Percentiles rank a stretch among this genome's conserved stretches.
These are phyloP conservation scores for Boletus smithii DNA, from an alignment of 1,284 basidiomycete genomes.

Conservation along the genomic window DNA sequence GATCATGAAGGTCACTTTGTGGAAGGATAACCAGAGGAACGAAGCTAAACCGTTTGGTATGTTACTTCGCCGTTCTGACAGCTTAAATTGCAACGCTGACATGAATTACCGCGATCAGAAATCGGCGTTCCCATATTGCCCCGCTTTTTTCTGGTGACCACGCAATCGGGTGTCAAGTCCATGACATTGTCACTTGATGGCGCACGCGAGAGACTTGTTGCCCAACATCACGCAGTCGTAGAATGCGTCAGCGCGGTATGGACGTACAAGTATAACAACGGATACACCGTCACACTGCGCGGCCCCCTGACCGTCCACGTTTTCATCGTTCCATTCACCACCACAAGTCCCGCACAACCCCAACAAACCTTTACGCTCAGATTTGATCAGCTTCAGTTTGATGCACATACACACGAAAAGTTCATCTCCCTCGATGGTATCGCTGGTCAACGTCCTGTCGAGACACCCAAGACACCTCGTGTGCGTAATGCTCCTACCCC, in stretches of 20 bases:
- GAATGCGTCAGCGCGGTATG: constrained; percentile 68
- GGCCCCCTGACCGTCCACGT: constrained; percentile 67
- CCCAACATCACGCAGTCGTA: constrained; percentile 51
- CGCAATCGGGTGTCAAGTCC: constrained; percentile 73
- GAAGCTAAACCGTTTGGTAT: constrained; percentile 79
- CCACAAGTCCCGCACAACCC: constrained; percentile 14
- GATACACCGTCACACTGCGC: constrained; percentile 68
- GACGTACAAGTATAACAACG: constrained; percentile 73
- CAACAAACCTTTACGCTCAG: constrained; percentile 42
- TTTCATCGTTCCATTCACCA: constrained; percentile 37
- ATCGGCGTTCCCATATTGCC: constrained; percentile 72
- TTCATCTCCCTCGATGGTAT: constrained; percentile 61
- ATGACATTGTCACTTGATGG: constrained; percentile 73
- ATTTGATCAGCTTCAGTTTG: constrained; percentile 68
- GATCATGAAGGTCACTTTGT: constrained; percentile 69
- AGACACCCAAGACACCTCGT: constrained; percentile 41
- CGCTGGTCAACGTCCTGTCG: constrained; percentile 42
- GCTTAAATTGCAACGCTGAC: constrained; percentile 4
- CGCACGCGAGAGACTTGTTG: constrained; percentile 56
- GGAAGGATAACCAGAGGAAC: constrained; percentile 71
- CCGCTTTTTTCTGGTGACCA: constrained; percentile 78
- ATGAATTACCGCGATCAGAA: constrained; percentile 43
- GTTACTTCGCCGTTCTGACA: constrained; percentile 26
- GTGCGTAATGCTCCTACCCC: constrained; percentile 41
- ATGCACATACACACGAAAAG: constrained; percentile 67